Conservation (phyloP, 1,284 basidiomycete genomes). For the Naganishia cerealis region DNA sequence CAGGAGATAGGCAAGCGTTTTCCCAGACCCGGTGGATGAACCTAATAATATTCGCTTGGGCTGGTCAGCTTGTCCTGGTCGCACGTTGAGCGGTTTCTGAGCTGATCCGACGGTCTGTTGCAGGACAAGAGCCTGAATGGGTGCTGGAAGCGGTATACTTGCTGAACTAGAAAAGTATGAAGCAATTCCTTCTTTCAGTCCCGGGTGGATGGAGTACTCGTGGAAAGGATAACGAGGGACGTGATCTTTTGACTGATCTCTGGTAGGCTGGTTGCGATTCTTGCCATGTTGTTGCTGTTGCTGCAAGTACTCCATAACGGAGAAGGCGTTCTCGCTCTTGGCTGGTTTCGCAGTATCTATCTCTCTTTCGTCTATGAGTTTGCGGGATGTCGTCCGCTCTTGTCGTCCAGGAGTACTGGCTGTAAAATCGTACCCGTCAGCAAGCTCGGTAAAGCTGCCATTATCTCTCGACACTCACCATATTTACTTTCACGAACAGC, state of each 20-base stretch:
- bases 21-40: slow-evolving; percentile 84
- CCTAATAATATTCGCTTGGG: slow-evolving; percentile 65
- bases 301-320: slow-evolving; percentile 23
- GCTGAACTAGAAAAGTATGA: slow-evolving; percentile 17
- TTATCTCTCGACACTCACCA: neutral
- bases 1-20: slow-evolving; percentile 83
- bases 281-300: slow-evolving; percentile 9
- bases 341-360: neutral
- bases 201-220: slow-evolving; percentile 33
- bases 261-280: neutral
- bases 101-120: slow-evolving; percentile 60
- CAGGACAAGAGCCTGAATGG: slow-evolving; percentile 71
- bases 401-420: neutral
- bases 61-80: slow-evolving; percentile 29
- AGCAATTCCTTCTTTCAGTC: slow-evolving; percentile 30
- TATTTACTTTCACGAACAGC: neutral
- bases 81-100: slow-evolving; percentile 34
- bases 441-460: neutral
- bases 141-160: slow-evolving; percentile 57
- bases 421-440: neutral
- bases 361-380: slow-evolving; percentile 21
- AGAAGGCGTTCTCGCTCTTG: slow-evolving; percentile 5
- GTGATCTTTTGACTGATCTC: slow-evolving; percentile 19
- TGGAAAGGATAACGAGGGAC: slow-evolving; percentile 27
- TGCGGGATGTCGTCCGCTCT: slow-evolving; percentile 22